A percentile compares a stretch with the other conserved stretches of the same genome.
Conservation (phyloP, 441 rosid species). For the Gossypium aridum region DNA sequence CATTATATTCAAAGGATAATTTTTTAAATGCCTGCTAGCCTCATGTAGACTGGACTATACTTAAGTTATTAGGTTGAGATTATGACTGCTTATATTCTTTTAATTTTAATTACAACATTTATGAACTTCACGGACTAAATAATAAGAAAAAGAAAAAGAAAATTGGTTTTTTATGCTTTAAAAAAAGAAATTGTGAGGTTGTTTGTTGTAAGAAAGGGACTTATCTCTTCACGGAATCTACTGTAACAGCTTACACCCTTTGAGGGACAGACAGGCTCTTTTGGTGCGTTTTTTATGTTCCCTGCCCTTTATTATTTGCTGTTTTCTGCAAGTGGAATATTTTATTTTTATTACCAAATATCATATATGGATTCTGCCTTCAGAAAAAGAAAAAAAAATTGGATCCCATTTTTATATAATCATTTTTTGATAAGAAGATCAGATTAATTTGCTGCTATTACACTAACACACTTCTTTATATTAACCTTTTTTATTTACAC, state of each 20-base stretch:
- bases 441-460: too few species aligned
- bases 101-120: background rate
- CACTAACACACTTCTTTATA: too few species aligned
- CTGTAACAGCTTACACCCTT: background rate
- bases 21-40: background rate
- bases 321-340: background rate
- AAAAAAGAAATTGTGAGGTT: background rate
- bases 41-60: background rate
- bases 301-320: background rate
- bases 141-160: background rate
- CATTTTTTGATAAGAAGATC: too few species aligned
- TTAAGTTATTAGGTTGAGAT: background rate
- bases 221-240: background rate
- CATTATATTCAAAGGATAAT: too few species aligned
- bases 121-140: background rate
- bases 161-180: background rate
- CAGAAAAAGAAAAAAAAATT: too few species aligned
- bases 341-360: too few species aligned
- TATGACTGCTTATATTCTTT: too few species aligned
- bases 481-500: too few species aligned
- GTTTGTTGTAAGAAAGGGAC: background rate
- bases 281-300: background rate
- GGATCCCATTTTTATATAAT: too few species aligned
- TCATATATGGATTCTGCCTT: background rate
- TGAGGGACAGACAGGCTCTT: background rate